Evolutionary conservation across 192 early-diverging fungal genomes (phyloP), one percentile per base, ranked within the genome.

Genomic region (Mortierella antarctica): DNA sequence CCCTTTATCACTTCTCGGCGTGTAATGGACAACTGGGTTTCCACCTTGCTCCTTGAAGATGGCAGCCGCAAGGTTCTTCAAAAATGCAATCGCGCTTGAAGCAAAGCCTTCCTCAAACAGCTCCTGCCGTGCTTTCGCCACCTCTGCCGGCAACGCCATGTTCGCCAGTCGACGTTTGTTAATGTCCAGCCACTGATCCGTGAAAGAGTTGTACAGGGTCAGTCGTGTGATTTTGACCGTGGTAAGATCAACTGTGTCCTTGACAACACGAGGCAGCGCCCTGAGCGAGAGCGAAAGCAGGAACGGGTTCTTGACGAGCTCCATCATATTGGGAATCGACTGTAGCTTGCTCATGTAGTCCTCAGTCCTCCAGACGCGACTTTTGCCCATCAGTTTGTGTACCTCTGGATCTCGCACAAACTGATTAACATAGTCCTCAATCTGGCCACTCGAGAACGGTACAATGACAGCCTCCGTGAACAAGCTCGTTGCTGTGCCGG

Each of bases 301-400:
- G 13, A 63, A 63, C 9, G 61, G 61, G 17, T 63, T 63, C 61
- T 21, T 63, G 46, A 63, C 61, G 20, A 63, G 20, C 20, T 63
- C 48, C 45, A 31, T 23, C 44, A 63, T 13, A 12, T 47, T 63
- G 44, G 47, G 61, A 6, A 63, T 63, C 7, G 46, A 17, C 47
- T 51, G 13, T 20, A 63, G 41, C 11, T 14, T 46, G 47, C 50
- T 9, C 61, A 42, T 49, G 21, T 63, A 63, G 2, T 20, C 39
- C 12, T 51, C 48, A 9, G 12, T 6, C 10, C 61, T 49, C 61
- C 61, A 63, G 50, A 31, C 21, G 1, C 46, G 14, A 13, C 18
- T 7, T 5, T 15, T 42, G 44, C 20, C 44, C 5, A 10, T 20
- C 40, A 47, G 44, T 51, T 39, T 31, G 21, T 63, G 44, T 42